phyloP scores from a whole-genome alignment of 768 basidiomycete genomes.

The Rhizopogon vesiculosus region DNA sequence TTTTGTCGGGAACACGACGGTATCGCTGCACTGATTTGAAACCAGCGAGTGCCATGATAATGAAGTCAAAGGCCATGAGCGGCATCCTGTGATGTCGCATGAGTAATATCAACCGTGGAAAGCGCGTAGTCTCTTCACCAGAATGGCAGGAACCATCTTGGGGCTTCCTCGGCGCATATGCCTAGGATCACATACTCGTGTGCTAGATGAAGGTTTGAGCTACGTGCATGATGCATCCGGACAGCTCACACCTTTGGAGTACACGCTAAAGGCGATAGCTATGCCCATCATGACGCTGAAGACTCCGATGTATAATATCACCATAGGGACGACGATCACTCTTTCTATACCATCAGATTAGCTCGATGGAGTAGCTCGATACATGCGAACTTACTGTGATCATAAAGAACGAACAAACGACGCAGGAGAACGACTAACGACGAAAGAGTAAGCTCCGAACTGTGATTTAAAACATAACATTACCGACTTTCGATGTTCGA shows the following conservation, averaged over 20 bases:
- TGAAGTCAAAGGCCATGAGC: constrained; percentile 1
- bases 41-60: background rate
- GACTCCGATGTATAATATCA: background rate
- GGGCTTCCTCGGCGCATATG: background rate
- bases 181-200: background rate
- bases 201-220: background rate
- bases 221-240: background rate
- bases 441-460: background rate
- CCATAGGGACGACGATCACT: background rate
- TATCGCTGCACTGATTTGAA: constrained; percentile 3
- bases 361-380: background rate
- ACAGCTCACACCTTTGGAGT: background rate
- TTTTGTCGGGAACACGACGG: background rate
- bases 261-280: background rate
- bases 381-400: background rate
- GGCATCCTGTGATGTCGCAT: background rate
- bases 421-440: background rate
- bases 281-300: background rate
- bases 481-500: background rate
- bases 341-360: background rate
- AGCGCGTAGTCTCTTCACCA: background rate
- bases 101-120: background rate
- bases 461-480: background rate
- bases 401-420: background rate
- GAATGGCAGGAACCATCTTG: constrained; percentile 1